These are phyloP conservation scores for Mimosa bimucronata DNA, from an alignment of 306 rosid genomes.

Conservation along the genomic window DNA sequence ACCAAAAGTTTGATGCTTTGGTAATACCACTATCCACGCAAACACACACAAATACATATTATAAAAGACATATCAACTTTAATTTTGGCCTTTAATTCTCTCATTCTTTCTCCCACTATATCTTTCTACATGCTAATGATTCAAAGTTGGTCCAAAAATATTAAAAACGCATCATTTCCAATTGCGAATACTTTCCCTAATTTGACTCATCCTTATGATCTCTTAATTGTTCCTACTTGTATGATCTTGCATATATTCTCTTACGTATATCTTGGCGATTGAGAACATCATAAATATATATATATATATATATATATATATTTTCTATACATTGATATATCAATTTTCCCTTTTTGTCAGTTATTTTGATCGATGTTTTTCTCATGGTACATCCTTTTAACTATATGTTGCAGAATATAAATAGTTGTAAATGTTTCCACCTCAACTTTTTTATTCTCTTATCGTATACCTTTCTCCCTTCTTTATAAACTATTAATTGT, in stretches of 20 bases:
- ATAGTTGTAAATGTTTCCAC: neutral
- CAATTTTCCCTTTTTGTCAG: neutral
- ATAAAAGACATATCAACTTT: conserved; percentile 5
- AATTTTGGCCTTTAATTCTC: conserved; percentile 22
- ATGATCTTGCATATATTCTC: neutral
- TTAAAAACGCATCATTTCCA: neutral
- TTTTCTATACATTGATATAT: neutral
- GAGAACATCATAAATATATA: neutral
- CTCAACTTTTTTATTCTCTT: neutral
- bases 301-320: too few relatives aligned
- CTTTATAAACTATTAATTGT: neutral
- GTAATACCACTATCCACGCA: conserved; percentile 10
- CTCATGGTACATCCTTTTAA: neutral
- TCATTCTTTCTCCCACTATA: conserved; percentile 31
- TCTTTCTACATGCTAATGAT: neutral
- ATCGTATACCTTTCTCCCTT: neutral
- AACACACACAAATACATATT: neutral
- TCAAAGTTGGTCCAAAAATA: neutral
- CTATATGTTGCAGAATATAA: neutral
- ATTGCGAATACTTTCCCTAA: conserved; percentile 1
- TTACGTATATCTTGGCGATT: neutral
- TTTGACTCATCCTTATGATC: neutral
- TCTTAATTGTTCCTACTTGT: neutral
- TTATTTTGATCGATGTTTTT: neutral
- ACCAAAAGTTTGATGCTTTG: conserved; percentile 21